Evolutionary conservation across 257 asterid genomes (phyloP), one percentile per base, ranked within the genome.

Genomic region (Mitragyna speciosa): DNA sequence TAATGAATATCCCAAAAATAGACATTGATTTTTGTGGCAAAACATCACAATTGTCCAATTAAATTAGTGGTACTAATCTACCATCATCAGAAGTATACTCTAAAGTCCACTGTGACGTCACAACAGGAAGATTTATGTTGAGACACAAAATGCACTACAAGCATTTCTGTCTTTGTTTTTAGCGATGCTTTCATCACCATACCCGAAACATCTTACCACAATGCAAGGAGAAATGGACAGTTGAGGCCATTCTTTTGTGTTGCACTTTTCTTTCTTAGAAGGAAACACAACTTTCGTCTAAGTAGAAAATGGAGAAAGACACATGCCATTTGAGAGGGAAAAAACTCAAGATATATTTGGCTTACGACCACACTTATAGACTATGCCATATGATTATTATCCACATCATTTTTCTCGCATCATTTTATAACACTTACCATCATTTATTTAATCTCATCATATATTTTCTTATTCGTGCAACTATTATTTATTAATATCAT

Each of bases 191-290:
- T 65, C 59, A 76, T 41, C 73, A 49, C 39, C 72, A 6, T 54
- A 17, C 6, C 41, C 16, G 64, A 41, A 52, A 39, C 61, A 15
- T 4, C 15, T 51, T 78, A 80, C 82, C 28, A 45, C 39, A 67
- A 45, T 54, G 41, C 41, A 30, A 52, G 79, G 79, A 78, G n/a
- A 41, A 58, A 26, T 67, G 59, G 70, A 36, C 79, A 67, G 70
- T 66, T 82, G 76, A 54, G 24, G 47, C 67, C 61, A 16, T 33
- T 28, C 47, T 9, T 26, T 36, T 14, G 31, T 64, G 9, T 26
- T 54, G 39, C 73, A 49, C 65, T 47, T 41, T 81, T 82, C 48
- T 77, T 71, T 71, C 41, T 61, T 63, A 26, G 48, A 77, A 77
- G 76, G 51, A 72, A 72, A 66, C 80, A 67, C 73, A 74, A 7